phyloP scores from a whole-genome alignment of 345 rosid species.

The Gynandropsis gynandra region DNA sequence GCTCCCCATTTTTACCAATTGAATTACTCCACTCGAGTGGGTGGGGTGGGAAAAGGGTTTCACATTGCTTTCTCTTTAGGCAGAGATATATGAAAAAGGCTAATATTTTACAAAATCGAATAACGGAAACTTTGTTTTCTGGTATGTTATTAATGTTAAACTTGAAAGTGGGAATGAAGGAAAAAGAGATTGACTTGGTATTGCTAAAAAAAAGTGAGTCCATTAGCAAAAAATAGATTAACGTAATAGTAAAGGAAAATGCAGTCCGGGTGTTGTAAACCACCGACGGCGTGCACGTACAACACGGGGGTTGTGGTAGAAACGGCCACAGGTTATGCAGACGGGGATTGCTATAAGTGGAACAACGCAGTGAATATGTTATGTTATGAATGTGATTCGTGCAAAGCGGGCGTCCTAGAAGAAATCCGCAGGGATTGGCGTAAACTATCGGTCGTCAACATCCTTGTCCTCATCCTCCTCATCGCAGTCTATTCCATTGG shows the following conservation, averaged over 20 bases:
- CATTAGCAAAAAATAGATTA: no score
- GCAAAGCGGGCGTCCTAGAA: conserved; percentile 92
- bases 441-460: conserved; percentile 63
- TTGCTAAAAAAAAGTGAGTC: no score
- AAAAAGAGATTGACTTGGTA: no score
- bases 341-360: conserved; percentile 79
- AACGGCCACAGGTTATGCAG: conserved; percentile 34
- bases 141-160: no score
- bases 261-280: conserved; percentile 98
- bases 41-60: no score
- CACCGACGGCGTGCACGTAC: conserved; percentile 80
- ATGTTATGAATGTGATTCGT: conserved; percentile 91
- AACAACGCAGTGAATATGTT: conserved; percentile 46
- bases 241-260: neutral
- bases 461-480: conserved; percentile 59
- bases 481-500: conserved; percentile 68
- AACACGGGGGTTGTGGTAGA: conserved; percentile 37
- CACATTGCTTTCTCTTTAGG: no score
- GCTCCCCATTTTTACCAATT: no score
- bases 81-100: no score
- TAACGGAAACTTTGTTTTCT: no score
- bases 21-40: no score
- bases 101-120: no score
- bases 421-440: conserved; percentile 73
- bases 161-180: no score